Evolutionary conservation across 2,329 filamentous ascomycete genomes (phyloP), one percentile per base, ranked within the genome.

Genomic region (Colletotrichum sp.): DNA sequence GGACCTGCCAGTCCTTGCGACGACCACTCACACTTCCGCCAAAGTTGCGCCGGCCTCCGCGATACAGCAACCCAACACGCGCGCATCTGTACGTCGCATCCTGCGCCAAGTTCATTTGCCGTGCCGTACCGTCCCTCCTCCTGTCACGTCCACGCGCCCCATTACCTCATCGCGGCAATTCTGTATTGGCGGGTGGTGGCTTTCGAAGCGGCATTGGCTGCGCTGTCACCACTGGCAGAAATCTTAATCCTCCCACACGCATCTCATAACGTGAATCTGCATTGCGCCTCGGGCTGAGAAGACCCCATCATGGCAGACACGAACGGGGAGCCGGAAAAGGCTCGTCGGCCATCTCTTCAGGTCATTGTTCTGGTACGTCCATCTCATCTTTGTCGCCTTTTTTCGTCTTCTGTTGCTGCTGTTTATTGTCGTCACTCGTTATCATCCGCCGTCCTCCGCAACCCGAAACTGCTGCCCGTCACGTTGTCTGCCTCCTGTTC

Each of bases 291-390:
- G 28, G 12, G 10, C 63, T 66, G 36, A 48, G 38, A 43, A 58
- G 30, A 36, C 43, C 38, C 55, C 36, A 28, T 24, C 56, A 75
- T 75, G 73, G 73, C 67, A 34, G 73, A 73, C 26, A 73, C 69
- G 16, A 68, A 75, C 66, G 73, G 69, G 30, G 69, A 72, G 69
- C 59, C 70, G 5, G 73, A 74, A 13, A 65, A 64, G 36, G 55
- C 59, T 52, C 55, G 16, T 56, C 58, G 30, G 30, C 89, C 91
- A 82, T 90, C 91, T 55, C 85, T 95, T 85, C 93, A 95, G 85
- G 92, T 95, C 62, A 94, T 95, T 85, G 88, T 95, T 74, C 84
- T 95, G 87, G 94, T 95, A 87, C 87, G 93, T 89, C 69, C 48
- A n/a, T 59, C 64, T 58, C 32, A 66, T 74, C 68, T 76, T 63